Evolutionary conservation across 2,329 filamentous ascomycete species (phyloP), one percentile per base, ranked within the genome.

Genomic region (Colletotrichum gigasporum): DNA sequence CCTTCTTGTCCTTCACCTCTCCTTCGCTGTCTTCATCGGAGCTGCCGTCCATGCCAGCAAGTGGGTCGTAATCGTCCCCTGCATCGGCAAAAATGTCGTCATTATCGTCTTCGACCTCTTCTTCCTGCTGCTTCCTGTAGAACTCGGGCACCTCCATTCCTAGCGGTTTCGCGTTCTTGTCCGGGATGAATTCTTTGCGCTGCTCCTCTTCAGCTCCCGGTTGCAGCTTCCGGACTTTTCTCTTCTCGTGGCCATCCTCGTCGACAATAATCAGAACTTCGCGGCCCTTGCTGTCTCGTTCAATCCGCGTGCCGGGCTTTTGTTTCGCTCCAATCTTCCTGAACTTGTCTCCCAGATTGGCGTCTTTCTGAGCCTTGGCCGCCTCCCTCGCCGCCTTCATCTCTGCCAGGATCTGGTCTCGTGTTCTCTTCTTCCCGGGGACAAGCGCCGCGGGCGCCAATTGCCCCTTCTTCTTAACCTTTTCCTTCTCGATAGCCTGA

Each of bases 341-440:
- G 75, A 91, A 91, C 53, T 82, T 86, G 11, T 83, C 79, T 0
- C 88, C 86, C 6, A 91, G 74, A 3, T 78, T 75, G 0, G 84
- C 83, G 53, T 85, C 82, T 60, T 81, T 74, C 65, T 82, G 77
- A 0, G 82, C 81, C 69, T 88, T 88, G 22, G 87, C 87, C 2
- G 88, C 88, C 56, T 84, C 80, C 64, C 89, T 81, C 2, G 86
- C 80, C 1, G 88, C 88, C 71, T 90, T 91, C 70, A 91, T 76
- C 55, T 91, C 88, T 1, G 89, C 89, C 45, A 91, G 67, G 39
- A 91, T 90, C 69, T 91, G 89, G 69, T 91, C 85, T 63, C 89
- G 80, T 20, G 86, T 88, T 66, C 89, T 79, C 70, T 90, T 91
- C 73, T 84, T 87, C 0, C 87, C 87, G 0, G 86, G 77, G 2